A percentile compares a stretch with the other conserved stretches of the same genome.
Evolutionary conservation across 2,329 filamentous ascomycete species (phyloP).

Genomic region (Diaporthe longicolla): DNA sequence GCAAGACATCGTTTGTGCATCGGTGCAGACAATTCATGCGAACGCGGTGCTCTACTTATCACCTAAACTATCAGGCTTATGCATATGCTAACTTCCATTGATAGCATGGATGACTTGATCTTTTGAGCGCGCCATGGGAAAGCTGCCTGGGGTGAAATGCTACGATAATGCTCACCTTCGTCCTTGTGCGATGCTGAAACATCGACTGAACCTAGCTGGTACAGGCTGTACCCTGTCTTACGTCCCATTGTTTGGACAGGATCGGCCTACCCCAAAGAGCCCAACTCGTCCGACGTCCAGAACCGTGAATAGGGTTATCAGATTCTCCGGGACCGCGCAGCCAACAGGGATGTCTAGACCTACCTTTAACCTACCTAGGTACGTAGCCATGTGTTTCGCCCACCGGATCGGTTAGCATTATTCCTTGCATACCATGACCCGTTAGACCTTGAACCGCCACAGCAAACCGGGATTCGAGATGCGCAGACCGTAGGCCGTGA

Average conservation of each 20-base stretch:
- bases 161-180: background rate
- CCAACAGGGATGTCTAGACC: background rate
- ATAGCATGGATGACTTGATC: background rate
- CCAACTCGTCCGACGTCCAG: background rate
- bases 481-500: no score
- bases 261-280: background rate
- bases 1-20: background rate
- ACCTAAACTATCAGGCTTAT: background rate
- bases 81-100: background rate
- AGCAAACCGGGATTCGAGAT: background rate
- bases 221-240: background rate
- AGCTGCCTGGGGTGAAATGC: background rate
- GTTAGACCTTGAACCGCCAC: background rate
- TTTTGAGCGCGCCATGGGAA: background rate
- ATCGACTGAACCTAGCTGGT: background rate
- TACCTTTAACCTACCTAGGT: constrained; percentile 1
- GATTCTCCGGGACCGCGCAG: constrained; percentile 17
- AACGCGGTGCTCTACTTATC: background rate
- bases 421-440: background rate
- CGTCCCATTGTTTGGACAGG: background rate
- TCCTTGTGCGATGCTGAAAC: constrained; percentile 4
- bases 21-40: background rate
- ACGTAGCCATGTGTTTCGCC: background rate
- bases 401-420: background rate
- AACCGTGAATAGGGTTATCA: constrained; percentile 9